Evolutionary conservation across 2,329 filamentous ascomycete genomes (phyloP).

Genomic region (Penicillium thymicola): DNA sequence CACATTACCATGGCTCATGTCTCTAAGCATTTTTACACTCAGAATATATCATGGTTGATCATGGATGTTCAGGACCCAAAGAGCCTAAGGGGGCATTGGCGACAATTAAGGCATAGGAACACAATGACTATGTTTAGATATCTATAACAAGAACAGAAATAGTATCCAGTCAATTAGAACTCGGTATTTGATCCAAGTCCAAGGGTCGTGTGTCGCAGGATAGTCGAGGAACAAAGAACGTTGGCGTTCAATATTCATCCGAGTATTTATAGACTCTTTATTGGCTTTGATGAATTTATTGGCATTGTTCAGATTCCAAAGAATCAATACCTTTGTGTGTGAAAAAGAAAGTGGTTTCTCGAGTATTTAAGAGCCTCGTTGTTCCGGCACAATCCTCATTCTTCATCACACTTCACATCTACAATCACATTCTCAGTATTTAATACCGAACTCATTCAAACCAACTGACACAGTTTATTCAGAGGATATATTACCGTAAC

Average conservation of each 20-base stretch:
- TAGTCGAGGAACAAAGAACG: background rate
- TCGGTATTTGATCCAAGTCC: background rate
- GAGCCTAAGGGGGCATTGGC: background rate
- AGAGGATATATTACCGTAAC: background rate
- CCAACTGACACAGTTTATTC: background rate
- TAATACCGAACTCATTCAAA: background rate
- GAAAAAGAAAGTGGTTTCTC: background rate
- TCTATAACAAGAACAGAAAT: background rate
- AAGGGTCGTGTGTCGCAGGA: background rate
- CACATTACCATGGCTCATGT: background rate
- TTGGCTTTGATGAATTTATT: background rate
- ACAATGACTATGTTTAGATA: background rate
- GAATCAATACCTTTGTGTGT: background rate
- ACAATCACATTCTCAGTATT: background rate
- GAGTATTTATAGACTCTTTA: background rate
- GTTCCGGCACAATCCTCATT: background rate
- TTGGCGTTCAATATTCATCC: background rate
- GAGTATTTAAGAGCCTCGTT: background rate
- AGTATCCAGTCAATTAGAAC: background rate
- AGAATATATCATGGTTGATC: background rate
- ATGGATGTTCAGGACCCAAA: background rate
- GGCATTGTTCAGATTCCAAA: background rate
- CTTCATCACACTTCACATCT: background rate
- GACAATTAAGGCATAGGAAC: background rate
- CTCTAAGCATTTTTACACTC: background rate